These are phyloP conservation scores for Populus hybrid DNA, from an alignment of 441 rosid genomes.

Conservation along the genomic window DNA sequence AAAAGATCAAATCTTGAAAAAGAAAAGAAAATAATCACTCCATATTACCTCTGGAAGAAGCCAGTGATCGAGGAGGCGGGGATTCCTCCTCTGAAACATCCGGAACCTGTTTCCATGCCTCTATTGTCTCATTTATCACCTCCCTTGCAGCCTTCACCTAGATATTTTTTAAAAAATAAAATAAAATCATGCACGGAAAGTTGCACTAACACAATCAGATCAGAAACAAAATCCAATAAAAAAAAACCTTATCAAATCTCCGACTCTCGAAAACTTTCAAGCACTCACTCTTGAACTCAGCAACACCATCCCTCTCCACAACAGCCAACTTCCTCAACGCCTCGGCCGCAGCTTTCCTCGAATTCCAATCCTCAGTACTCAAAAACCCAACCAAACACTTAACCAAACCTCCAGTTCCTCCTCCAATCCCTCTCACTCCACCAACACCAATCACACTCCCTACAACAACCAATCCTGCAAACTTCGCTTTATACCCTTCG, in stretches of 20 bases:
- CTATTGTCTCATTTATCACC: conserved; percentile 76
- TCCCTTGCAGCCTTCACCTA: conserved; percentile 92
- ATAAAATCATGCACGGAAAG: background rate
- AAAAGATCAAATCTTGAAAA: background rate
- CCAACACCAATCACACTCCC: conserved; percentile 84
- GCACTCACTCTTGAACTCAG: conserved; percentile 63
- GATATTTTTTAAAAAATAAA: conserved; percentile 8
- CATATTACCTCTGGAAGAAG: conserved; percentile 64
- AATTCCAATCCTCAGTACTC: conserved; percentile 72
- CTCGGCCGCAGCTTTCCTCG: conserved; percentile 85
- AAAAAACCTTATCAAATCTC: conserved; percentile 72
- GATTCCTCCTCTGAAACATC: conserved; percentile 72
- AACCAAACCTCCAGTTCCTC: conserved; percentile 45
- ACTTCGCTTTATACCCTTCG: conserved; percentile 68
- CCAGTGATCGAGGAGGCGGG: conserved; percentile 55
- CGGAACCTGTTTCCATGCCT: conserved; percentile 86
- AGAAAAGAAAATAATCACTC: background rate
- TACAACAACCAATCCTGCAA: conserved; percentile 68
- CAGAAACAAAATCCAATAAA: conserved; percentile 2
- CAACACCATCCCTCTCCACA: conserved; percentile 59
- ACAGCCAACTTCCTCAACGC: conserved; percentile 68
- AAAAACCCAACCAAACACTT: conserved; percentile 64
- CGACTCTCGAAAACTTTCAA: conserved; percentile 69
- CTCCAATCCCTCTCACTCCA: conserved; percentile 36
- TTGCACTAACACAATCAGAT: background rate